A percentile compares a stretch with the other conserved stretches of the same genome.
Conservation (phyloP, 2,329 filamentous ascomycete genomes). For the Fusarium buxicola region DNA sequence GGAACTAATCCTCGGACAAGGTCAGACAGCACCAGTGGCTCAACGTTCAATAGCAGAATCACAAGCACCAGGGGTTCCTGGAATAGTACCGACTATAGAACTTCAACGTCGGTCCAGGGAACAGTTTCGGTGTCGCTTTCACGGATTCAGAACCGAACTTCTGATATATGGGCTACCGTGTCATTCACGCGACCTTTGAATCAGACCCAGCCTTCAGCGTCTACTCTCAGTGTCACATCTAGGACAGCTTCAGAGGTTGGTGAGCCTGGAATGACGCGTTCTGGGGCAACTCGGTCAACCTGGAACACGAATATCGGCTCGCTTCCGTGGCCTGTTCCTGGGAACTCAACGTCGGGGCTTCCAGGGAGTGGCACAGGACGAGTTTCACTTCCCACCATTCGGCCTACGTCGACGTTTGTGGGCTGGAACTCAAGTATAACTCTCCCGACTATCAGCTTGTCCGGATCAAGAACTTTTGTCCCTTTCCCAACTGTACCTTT, state of each 20-base stretch:
- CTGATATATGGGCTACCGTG: constrained; percentile 1
- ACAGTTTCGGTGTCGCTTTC: constrained; percentile 10
- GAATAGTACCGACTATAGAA: constrained; percentile 6
- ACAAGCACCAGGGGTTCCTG: constrained; percentile 1
- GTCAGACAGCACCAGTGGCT: not conserved
- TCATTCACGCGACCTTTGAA: constrained; percentile 1
- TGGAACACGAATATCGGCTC: constrained; percentile 11
- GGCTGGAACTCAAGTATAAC: constrained; percentile 33
- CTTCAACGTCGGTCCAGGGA: not conserved
- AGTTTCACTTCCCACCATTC: constrained; percentile 14
- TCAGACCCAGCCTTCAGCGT: constrained; percentile 1
- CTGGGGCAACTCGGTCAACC: not conserved
- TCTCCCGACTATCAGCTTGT: constrained; percentile 5
- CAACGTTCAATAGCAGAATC: not conserved
- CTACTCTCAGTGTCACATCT: constrained; percentile 1
- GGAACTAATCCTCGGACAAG: not conserved
- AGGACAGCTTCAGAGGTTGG: not conserved
- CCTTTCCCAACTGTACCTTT: not conserved
- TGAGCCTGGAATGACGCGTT: constrained; percentile 17
- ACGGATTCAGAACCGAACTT: not conserved
- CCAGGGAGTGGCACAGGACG: constrained; percentile 10
- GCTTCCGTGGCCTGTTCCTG: constrained; percentile 22
- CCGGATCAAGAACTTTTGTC: not conserved
- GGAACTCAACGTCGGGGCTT: constrained; percentile 21
- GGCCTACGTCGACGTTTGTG: constrained; percentile 4